Evolutionary conservation across 2,329 filamentous ascomycete species (phyloP).

Genomic region (Dothidotthia symphoricarpi): DNA sequence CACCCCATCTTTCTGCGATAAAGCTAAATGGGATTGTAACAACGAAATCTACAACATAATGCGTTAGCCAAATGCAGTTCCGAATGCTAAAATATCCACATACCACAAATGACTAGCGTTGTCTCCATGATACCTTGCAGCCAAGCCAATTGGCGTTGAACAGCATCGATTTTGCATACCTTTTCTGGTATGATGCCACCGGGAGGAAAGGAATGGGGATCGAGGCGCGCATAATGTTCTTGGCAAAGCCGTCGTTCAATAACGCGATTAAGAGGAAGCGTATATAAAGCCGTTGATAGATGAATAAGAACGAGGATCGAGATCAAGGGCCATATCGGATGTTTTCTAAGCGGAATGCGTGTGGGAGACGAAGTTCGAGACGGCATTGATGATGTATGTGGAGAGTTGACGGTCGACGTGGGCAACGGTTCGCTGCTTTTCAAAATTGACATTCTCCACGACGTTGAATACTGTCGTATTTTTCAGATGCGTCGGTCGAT

Average conservation of each 20-base stretch:
- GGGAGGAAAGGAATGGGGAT: conserved; percentile 38
- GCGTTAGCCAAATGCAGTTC: conserved; percentile 10
- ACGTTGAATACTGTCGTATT: background rate
- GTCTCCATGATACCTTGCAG: conserved; percentile 51
- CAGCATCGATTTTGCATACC: conserved; percentile 54
- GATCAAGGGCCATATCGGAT: conserved; percentile 30
- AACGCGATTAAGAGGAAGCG: conserved; percentile 40
- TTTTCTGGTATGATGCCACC: conserved; percentile 51
- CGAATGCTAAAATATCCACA: conserved; percentile 6
- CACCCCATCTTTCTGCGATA: conserved; percentile 31
- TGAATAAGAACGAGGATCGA: conserved; percentile 35
- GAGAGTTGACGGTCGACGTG: background rate
- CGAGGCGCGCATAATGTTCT: conserved; percentile 49
- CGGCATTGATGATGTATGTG: background rate
- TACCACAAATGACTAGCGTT: conserved; percentile 37
- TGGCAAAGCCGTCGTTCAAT: conserved; percentile 45
- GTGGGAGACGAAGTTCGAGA: conserved; percentile 9
- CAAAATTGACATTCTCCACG: conserved; percentile 2
- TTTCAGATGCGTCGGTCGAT: no score
- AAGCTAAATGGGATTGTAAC: conserved; percentile 40
- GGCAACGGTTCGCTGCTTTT: conserved; percentile 9
- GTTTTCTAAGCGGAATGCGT: conserved; percentile 1
- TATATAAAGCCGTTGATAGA: conserved; percentile 35
- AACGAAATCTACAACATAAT: conserved; percentile 25
- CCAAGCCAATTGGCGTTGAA: conserved; percentile 54